Percentiles rank a stretch among this genome's conserved stretches.
Evolutionary conservation across 768 basidiomycete genomes (phyloP).

Genomic region (Pleurotus giganteus): DNA sequence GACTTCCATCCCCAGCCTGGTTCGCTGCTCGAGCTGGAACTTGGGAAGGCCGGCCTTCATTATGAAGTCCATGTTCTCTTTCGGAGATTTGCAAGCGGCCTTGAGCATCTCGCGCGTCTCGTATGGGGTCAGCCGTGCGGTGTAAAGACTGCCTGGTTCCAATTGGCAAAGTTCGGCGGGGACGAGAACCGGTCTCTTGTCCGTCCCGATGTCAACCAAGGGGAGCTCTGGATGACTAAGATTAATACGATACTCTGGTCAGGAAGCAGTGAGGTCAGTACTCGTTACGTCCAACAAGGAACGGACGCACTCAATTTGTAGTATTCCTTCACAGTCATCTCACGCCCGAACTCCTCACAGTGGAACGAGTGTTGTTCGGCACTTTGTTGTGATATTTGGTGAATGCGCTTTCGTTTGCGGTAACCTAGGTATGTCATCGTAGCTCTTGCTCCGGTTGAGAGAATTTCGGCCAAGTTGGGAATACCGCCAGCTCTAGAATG

Average conservation of each 20-base stretch:
- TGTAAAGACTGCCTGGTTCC: constrained; percentile 52
- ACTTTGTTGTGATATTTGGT: constrained; percentile 31
- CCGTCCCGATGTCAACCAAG: constrained; percentile 45
- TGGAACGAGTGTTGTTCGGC: constrained; percentile 43
- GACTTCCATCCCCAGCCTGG: constrained; percentile 57
- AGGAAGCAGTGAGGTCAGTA: not conserved
- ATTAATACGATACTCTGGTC: constrained; percentile 53
- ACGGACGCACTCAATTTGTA: constrained; percentile 53
- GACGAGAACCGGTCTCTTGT: constrained; percentile 33
- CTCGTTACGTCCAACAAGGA: not conserved
- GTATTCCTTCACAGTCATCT: constrained; percentile 59
- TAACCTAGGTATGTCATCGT: constrained; percentile 55
- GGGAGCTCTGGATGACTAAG: constrained; percentile 50
- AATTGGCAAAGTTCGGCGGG: constrained; percentile 76
- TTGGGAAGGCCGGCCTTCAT: constrained; percentile 50
- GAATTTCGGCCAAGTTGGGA: constrained; percentile 42
- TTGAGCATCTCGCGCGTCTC: constrained; percentile 70
- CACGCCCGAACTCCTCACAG: constrained; percentile 49
- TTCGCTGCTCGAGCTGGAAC: constrained; percentile 44
- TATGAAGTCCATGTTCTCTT: constrained; percentile 56
- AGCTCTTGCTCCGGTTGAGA: constrained; percentile 55
- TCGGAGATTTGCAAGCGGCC: constrained; percentile 62
- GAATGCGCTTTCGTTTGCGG: constrained; percentile 46
- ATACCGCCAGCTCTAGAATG: constrained; percentile 33
- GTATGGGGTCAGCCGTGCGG: constrained; percentile 52